phyloP scores from a whole-genome alignment of 768 basidiomycete genomes.

The Podaxis sp. region DNA sequence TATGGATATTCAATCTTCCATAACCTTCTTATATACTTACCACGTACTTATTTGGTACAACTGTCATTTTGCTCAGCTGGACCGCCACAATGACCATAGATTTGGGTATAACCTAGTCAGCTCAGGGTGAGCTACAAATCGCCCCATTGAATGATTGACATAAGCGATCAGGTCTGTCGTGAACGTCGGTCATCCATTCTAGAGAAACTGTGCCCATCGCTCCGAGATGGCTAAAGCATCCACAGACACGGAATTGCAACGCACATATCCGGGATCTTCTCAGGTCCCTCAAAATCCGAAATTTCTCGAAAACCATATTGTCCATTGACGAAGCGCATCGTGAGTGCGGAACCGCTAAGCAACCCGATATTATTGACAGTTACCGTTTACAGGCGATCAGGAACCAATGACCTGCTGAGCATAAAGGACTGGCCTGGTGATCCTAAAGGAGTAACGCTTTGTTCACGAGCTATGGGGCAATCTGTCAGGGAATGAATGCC shows the following conservation, averaged over 20 bases:
- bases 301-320: background rate
- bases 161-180: background rate
- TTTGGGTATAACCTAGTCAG: background rate
- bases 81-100: background rate
- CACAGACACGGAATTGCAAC: background rate
- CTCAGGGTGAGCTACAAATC: background rate
- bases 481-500: background rate
- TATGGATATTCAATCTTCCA: background rate
- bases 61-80: background rate
- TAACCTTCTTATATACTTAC: background rate
- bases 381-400: slow-evolving; percentile 6
- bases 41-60: background rate
- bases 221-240: background rate
- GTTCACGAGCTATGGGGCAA: background rate
- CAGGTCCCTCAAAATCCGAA: background rate
- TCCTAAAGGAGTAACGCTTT: slow-evolving; percentile 11
- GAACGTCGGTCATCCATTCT: background rate
- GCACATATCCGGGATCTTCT: background rate
- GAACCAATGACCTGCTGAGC: slow-evolving; percentile 8
- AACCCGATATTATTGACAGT: background rate
- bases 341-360: background rate
- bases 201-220: background rate
- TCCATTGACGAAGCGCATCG: background rate
- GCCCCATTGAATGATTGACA: background rate
- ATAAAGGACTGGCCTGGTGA: slow-evolving; percentile 6